phyloP scores from a whole-genome alignment of 164 flowering plant genomes.

The Hamamelis virginiana region DNA sequence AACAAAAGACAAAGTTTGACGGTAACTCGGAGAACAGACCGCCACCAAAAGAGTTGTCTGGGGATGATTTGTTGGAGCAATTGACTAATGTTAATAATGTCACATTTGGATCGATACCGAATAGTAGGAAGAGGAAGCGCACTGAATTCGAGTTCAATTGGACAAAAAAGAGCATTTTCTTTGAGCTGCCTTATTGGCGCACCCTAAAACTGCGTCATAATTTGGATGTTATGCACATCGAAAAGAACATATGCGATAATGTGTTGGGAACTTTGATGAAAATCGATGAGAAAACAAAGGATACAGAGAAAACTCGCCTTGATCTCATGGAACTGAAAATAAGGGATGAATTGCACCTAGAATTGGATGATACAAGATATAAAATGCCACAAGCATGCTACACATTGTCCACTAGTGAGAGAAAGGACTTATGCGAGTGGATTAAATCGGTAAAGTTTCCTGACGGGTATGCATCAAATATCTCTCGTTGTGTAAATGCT shows the following conservation, averaged over 20 bases:
- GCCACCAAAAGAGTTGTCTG: too few relatives aligned
- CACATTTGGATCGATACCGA: too few relatives aligned
- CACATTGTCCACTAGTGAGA: neutral
- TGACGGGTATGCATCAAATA: slow-evolving; percentile 10
- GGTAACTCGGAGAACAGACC: too few relatives aligned
- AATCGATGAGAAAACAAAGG: neutral
- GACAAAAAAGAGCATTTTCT: slow-evolving; percentile 5
- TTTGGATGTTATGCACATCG: slow-evolving; percentile 12
- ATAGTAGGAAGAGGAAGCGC: too few relatives aligned
- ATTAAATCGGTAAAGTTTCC: slow-evolving; percentile 4
- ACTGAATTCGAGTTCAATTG: neutral
- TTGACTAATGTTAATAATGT: too few relatives aligned
- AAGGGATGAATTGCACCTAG: neutral
- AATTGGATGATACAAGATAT: too few relatives aligned
- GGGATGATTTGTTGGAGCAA: too few relatives aligned
- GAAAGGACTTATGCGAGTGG: neutral
- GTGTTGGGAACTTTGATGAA: neutral
- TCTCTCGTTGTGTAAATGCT: neutral
- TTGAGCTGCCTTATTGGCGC: slow-evolving; percentile 8
- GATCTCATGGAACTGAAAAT: neutral
- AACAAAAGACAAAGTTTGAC: too few relatives aligned
- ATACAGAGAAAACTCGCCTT: neutral
- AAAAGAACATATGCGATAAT: slow-evolving; percentile 7
- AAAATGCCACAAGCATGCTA: slow-evolving; percentile 1
- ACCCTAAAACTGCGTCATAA: slow-evolving; percentile 1